Base-by-base conservation (phyloP, 345 rosid species). In the Arabis hirsuta region DNA sequence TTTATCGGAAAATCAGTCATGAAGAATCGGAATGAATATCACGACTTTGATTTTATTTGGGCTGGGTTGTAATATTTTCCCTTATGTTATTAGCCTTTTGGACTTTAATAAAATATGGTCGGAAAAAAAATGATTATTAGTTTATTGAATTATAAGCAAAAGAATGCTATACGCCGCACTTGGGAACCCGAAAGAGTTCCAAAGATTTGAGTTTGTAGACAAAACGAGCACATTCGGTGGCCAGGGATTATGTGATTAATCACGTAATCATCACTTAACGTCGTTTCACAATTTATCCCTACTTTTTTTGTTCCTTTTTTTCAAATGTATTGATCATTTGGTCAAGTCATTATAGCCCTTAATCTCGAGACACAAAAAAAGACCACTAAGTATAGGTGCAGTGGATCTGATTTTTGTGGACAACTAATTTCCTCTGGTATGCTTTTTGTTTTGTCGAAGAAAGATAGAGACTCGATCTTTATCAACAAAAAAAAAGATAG, bases 231-330 rank as follows among this genome's bases (percentile, higher is more conserved):
- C 58, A 38, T 73, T 73, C 42, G 24, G 51, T 56, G 22, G 48
- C 62, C 20, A 66, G 66, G 67, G 78, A 58, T 73, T 73, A 66
- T 50, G 58, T 67, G 72, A 73, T 41, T 39, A 73, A 60, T 50
- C 55, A 57, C 67, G 55, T 74, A 67, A 59, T 51, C 62, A 58
- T 59, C 66, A 66, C 78, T 67, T 59, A 42, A 36, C 39, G 24
- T 58, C 43, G 54, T 41, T 58, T 43, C 47, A 66, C 29, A 58
- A 13, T 51, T 20, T 20, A 34, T 67, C 16, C 24, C 3, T 61
- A 29, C 52, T 19, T 42, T 54, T 19, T 58, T 54, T 19, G 47
- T 55, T 19, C 14, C 6, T 29, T 52, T 20, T 20, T 52, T 53
- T 19, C 29, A 9, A 27, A 19, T 69, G 56, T 46, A 34, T 34